Base-by-base conservation (phyloP, 176 grass and related monocot genomes). In the Musa beccarii region DNA sequence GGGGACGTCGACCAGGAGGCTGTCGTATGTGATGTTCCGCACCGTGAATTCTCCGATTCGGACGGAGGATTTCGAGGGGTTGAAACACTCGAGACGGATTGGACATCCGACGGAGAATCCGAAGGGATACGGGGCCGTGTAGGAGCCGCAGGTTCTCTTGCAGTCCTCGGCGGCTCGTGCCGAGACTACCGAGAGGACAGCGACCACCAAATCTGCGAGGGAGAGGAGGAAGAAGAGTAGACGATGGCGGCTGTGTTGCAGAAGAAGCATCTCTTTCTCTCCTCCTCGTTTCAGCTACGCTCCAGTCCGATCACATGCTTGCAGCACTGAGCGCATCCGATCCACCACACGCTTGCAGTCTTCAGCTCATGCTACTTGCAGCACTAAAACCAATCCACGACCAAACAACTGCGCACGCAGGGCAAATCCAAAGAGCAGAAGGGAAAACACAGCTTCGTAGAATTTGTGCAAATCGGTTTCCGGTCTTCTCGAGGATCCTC, bases 1-100 rank as follows among this genome's bases (percentile, higher is more conserved):
- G 13, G 71, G 71, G 14, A 74, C 71, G 71, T 74, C 20, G 11
- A 74, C 4, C 22, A 54, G 53, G 71, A 74, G 15, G 53, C 4
- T 1, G 49, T 54, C 71, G 21, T 23, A 12, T 16, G 71, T 74
- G 53, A 74, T 25, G 52, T 74, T 74, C 4, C 71, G 71, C 51
- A 54, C 71, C 1, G 19, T 11, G 71, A 74, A 74, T 55, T 54
- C 71, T 6, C 71, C 71, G 71, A 74, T 74, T 24, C 19, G 52
- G 71, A 56, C 12, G 52, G 71, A 26, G 52, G 71, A 74, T 1
- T 26, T 26, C 19, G n/a, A 19, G 68, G 68, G 10, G 9, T n/a
- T 8, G 49, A 8, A 55, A 49, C 71, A 74, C n/a, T 56, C 26
- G 19, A 74, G n/a, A 2, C 11, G 71, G 22, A 74, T 74, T 11